Evolutionary conservation across 2,329 filamentous ascomycete genomes (phyloP), one percentile per base, ranked within the genome.

Genomic region (Aureobasidium leucospermi): DNA sequence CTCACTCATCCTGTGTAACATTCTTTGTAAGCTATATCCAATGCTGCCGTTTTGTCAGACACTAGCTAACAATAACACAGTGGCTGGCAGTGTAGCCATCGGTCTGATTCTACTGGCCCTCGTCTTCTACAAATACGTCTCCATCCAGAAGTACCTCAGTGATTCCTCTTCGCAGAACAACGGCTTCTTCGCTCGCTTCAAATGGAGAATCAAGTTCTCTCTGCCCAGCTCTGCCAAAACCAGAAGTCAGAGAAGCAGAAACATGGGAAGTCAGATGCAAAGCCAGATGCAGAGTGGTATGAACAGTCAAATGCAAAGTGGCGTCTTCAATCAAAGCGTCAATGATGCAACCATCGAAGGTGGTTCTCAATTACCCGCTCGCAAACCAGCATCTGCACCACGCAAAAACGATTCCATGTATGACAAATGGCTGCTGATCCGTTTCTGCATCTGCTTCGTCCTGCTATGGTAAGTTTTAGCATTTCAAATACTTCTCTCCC

Each of bases 371-470:
- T 15, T 56, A 9, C 55, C 55, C 16, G 43, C 9, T 19, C 28
- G 32, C 23, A 13, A 58, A 19, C 7, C 16, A 31, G 31, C 19
- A 16, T 19, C 51, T 31, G 28, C 15, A 1, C 3, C 10, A 4
- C 31, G 41, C 32, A 58, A 48, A n/a, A 43, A 58, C 16, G 36
- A 39, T 6, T 39, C 42, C 0, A 58, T 43, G n/a, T 58, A 58
- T 13, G 62, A 63, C 36, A 53, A 52, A 32, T 65, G 64, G 64
- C 56, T 65, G 1, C 15, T 65, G 11, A 36, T 64, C 34, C 64
- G 64, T 39, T 65, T 65, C 45, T 60, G 53, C 2, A 58, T 64
- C 38, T 61, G 60, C 13, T 65, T 64, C 32, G 31, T 63, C 16
- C 46, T 61, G 7, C 38, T 65, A 3, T 47, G 57, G 62, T 63